Conservation (phyloP, 305 asterid genomes). For the Fraxinus dipetala region DNA sequence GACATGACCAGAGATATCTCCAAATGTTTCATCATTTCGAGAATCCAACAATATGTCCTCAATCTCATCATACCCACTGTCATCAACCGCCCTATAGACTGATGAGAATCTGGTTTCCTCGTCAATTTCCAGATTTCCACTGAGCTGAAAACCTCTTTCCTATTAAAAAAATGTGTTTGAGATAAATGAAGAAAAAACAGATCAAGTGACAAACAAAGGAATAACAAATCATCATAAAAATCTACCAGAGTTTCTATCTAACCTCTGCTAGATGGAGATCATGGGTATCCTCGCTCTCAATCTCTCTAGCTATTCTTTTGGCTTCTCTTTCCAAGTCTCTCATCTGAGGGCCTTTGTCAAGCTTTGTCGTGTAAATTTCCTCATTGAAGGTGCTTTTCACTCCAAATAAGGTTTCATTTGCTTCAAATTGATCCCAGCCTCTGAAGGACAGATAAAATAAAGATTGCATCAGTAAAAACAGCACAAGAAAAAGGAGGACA, state of each 20-base stretch:
- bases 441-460: conserved; percentile 33
- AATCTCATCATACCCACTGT: conserved; percentile 67
- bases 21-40: conserved; percentile 78
- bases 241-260: conserved; percentile 11
- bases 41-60: conserved; percentile 70
- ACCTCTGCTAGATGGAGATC: conserved; percentile 99
- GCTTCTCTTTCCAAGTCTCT: conserved; percentile 89
- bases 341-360: conserved; percentile 87
- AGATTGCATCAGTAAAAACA: conserved; percentile 14
- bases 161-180: conserved; percentile 32
- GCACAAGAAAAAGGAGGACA: conserved; percentile 6
- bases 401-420: conserved; percentile 83
- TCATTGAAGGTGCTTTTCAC: conserved; percentile 90
- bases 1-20: conserved; percentile 47
- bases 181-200: conserved; percentile 5
- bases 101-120: conserved; percentile 95
- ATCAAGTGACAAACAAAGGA: neutral
- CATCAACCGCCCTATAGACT: conserved; percentile 67
- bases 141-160: conserved; percentile 87
- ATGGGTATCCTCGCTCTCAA: conserved; percentile 88
- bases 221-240: neutral
- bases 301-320: conserved; percentile 77
- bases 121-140: conserved; percentile 64
- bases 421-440: conserved; percentile 97
- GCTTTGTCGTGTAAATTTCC: conserved; percentile 94